These are phyloP conservation scores for Coemansia sp. DNA, from an alignment of 192 early-diverging fungal genomes.

Conservation along the genomic window DNA sequence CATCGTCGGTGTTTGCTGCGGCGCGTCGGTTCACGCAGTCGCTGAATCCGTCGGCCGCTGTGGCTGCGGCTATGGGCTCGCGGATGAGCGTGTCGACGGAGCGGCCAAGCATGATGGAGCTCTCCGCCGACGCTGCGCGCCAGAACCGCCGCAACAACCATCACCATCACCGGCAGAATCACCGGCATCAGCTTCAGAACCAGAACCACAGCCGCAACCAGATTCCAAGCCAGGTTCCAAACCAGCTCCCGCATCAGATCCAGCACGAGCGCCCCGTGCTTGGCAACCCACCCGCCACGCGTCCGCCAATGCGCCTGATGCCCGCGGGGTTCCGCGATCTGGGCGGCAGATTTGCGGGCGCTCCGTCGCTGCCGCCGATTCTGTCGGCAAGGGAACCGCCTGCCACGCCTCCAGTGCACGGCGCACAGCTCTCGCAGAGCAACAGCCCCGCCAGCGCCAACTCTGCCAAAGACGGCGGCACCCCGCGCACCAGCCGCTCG, in stretches of 20 bases:
- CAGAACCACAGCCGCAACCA: background rate
- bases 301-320: background rate
- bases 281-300: too few species aligned
- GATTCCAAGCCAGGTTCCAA: constrained; percentile 1
- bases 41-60: constrained; percentile 17
- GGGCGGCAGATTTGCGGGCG: background rate
- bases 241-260: background rate
- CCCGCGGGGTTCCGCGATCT: background rate
- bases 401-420: background rate
- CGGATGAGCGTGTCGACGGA: constrained; percentile 54
- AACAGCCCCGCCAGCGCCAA: background rate
- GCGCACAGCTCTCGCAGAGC: background rate
- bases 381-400: constrained; percentile 3
- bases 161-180: background rate
- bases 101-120: constrained; percentile 49
- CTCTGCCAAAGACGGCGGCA: background rate
- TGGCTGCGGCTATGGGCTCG: constrained; percentile 9
- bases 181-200: background rate
- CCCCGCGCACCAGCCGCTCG: background rate
- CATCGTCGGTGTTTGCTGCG: constrained; percentile 21
- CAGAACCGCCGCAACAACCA: background rate
- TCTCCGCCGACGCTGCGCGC: background rate
- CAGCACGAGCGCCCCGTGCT: background rate
- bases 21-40: constrained; percentile 43
- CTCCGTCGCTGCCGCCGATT: background rate